Conservation (phyloP, 1,284 basidiomycete genomes). For the Malassezia psittaci region DNA sequence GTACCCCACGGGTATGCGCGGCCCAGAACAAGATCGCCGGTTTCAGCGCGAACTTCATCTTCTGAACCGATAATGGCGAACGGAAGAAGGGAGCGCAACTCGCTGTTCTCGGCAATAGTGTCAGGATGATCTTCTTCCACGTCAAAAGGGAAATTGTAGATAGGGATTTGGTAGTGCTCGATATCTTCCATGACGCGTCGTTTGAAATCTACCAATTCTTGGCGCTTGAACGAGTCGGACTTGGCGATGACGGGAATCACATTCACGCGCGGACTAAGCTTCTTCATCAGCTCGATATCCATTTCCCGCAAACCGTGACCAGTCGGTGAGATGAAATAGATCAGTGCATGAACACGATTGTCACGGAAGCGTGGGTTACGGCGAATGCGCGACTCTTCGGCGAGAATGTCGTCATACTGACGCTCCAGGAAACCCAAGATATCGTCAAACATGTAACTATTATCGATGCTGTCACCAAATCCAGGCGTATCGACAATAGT, state of each 20-base stretch:
- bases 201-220: slow-evolving; percentile 68
- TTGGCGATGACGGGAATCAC: slow-evolving; percentile 99
- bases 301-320: slow-evolving; percentile 86
- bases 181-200: slow-evolving; percentile 98
- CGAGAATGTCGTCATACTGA: slow-evolving; percentile 97
- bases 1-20: slow-evolving; percentile 95
- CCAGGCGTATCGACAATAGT: slow-evolving; percentile 98
- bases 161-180: slow-evolving; percentile 92
- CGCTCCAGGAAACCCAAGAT: slow-evolving; percentile 94
- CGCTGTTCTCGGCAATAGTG: slow-evolving; percentile 82
- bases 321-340: slow-evolving; percentile 95
- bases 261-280: slow-evolving; percentile 59
- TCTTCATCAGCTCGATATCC: slow-evolving; percentile 64
- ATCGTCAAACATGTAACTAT: slow-evolving; percentile 65
- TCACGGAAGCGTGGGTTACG: slow-evolving; percentile 98
- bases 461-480: slow-evolving; percentile 98
- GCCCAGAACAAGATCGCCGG: slow-evolving; percentile 75
- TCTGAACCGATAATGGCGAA: slow-evolving; percentile 97
- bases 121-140: slow-evolving; percentile 97
- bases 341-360: slow-evolving; percentile 73
- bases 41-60: slow-evolving; percentile 81
- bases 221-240: slow-evolving; percentile 73
- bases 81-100: slow-evolving; percentile 53
- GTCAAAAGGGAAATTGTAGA: slow-evolving; percentile 99
- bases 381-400: slow-evolving; percentile 97